These are phyloP conservation scores for Elsinoe batatas DNA, from an alignment of 2,329 filamentous ascomycete species.

Conservation along the genomic window DNA sequence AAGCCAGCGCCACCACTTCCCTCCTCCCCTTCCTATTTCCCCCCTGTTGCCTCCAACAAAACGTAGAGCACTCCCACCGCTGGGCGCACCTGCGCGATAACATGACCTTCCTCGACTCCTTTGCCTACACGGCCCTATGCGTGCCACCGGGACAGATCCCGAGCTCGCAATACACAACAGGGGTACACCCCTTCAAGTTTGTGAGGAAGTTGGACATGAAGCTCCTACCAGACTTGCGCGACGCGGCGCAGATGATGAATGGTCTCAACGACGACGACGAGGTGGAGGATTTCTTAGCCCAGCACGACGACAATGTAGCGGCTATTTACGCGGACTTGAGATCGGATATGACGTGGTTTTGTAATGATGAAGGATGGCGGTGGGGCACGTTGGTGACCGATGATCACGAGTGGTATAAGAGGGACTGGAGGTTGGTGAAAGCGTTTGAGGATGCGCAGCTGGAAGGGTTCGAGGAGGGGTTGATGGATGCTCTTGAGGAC, in stretches of 20 bases:
- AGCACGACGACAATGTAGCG: not conserved
- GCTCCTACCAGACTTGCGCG: conserved; percentile 1
- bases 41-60: conserved; percentile 8
- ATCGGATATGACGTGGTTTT: not conserved
- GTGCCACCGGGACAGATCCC: conserved; percentile 4
- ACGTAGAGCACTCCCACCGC: conserved; percentile 7
- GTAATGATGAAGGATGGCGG: not conserved
- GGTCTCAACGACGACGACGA: not conserved
- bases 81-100: conserved; percentile 10
- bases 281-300: not conserved
- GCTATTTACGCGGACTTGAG: not conserved
- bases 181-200: conserved; percentile 6
- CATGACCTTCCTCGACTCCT: conserved; percentile 12
- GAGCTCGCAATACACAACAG: not conserved
- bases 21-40: conserved; percentile 1
- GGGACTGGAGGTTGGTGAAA: not conserved
- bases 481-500: not conserved
- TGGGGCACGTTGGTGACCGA: conserved; percentile 2
- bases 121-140: not conserved
- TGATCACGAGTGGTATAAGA: not conserved
- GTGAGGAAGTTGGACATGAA: not conserved
- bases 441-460: not conserved
- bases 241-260: not conserved
- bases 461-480: not conserved
- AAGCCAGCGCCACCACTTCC: not conserved